Base-by-base conservation (phyloP, 345 rosid species). In the Eucalyptus polybractea region DNA sequence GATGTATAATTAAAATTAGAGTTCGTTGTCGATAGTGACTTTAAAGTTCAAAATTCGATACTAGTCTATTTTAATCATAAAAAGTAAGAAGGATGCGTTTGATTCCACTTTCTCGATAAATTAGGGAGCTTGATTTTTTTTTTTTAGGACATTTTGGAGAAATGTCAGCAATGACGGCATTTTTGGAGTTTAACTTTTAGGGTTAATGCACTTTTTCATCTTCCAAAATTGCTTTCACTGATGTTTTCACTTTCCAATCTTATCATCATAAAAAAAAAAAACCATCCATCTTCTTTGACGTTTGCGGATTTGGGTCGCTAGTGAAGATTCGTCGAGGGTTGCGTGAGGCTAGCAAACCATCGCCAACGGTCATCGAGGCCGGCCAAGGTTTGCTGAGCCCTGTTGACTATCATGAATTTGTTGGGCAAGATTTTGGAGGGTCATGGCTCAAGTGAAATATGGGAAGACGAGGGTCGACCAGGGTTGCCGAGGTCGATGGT, bases 321-420 rank as follows among this genome's bases (percentile, higher is more conserved):
- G 44, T 33, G 44, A 69, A 33, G 81, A 40, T 33, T 1, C 4
- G 13, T 24, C 42, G 0, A 33, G 80, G 24, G 80, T 33, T 69
- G 44, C 24, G 13, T 3, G 80, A 69, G 80, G 80, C 80, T 9
- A 17, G 44, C 13, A 33, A 16, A 69, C 42, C 12, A 22, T 69
- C 12, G 44, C 24, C 22, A 69, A 33, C 2, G 13, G 44, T 2
- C 40, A 8, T 10, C 2, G 80, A 69, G 4, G 80, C 24, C 10
- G 24, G 80, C 80, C 24, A 21, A 69, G 80, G 13, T 69, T 69
- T 15, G 10, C 22, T 5, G 6, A 69, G 44, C 40, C 44, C 6
- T 19, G 12, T 16, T 1, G 2, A 5, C 24, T 37, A 40, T 69
- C 42, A 4, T 2, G 6, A 6, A 0, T 33, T 17, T 31, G 7